Conservation (phyloP, 441 rosid species). For the California macrophylla region DNA sequence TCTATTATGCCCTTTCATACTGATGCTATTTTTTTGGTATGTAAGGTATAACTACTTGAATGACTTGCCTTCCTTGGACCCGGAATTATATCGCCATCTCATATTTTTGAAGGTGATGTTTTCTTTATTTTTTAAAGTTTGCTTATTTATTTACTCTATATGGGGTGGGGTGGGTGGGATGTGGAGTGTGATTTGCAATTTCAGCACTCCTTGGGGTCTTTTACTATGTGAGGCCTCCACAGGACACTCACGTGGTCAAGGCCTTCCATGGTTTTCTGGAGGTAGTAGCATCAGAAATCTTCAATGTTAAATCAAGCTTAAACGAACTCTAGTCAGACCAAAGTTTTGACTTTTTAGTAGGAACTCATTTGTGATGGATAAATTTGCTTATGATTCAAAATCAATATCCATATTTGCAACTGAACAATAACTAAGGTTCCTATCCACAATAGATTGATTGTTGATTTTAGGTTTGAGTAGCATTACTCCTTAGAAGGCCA, state of each 20-base stretch:
- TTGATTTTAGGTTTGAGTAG: not conserved
- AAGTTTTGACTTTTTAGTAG: no score
- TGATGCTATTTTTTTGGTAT: constrained; percentile 16
- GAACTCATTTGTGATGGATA: no score
- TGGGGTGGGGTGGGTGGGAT: not conserved
- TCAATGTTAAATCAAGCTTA: no score
- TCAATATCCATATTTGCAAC: no score
- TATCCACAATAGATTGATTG: no score
- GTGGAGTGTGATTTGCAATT: not conserved
- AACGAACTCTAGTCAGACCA: no score
- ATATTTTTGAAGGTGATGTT: constrained; percentile 78
- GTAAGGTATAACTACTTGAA: constrained; percentile 83
- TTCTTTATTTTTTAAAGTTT: not conserved
- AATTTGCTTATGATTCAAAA: no score
- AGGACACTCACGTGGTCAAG: no score
- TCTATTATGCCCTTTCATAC: no score
- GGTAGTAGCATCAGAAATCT: not conserved
- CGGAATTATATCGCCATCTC: constrained; percentile 91
- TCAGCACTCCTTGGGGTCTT: not conserved
- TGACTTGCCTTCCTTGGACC: constrained; percentile 95
- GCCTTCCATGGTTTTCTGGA: no score
- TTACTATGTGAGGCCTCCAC: not conserved
- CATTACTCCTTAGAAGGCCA: not conserved
- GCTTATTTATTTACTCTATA: not conserved
- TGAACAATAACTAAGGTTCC: no score